Evolutionary conservation across 2,329 filamentous ascomycete genomes (phyloP).

Genomic region (Aspergillus sp.): DNA sequence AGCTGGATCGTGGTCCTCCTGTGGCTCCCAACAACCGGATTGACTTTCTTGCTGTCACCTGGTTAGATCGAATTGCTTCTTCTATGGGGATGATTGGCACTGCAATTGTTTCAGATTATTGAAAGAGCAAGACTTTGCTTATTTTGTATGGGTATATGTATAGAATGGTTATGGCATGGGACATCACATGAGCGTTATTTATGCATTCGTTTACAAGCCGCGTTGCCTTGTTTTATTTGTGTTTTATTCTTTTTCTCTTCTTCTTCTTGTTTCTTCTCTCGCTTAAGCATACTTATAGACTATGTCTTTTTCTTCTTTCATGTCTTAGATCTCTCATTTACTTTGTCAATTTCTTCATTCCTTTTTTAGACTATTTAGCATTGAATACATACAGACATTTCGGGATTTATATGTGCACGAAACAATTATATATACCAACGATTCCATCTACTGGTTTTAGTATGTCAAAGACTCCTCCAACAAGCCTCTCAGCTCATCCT

Average conservation of each 20-base stretch:
- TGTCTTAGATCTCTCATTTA: not conserved
- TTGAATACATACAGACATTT: not conserved
- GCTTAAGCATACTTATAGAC: not conserved
- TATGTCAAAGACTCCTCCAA: conserved; percentile 65
- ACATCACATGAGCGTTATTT: not conserved
- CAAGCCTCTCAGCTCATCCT: conserved; percentile 67
- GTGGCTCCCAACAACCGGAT: conserved; percentile 18
- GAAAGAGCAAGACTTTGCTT: not conserved
- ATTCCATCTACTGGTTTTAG: conserved; percentile 28
- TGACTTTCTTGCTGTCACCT: conserved; percentile 23
- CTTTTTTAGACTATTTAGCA: not conserved
- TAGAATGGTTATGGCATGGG: not conserved
- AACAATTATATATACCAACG: not conserved
- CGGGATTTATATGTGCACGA: not conserved
- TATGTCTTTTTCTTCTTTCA: not conserved
- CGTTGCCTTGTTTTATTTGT: not conserved
- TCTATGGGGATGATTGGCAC: conserved; percentile 34
- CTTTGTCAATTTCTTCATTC: not conserved
- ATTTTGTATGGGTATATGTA: not conserved
- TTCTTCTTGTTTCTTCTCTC: not conserved
- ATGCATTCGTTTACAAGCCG: not conserved
- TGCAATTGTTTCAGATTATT: conserved; percentile 14
- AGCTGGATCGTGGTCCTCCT: conserved; percentile 25
- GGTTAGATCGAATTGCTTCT: conserved; percentile 33
- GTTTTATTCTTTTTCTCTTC: not conserved